Evolutionary conservation across 2,329 filamentous ascomycete genomes (phyloP), one percentile per base, ranked within the genome.

Genomic region (Botrytis fabae): DNA sequence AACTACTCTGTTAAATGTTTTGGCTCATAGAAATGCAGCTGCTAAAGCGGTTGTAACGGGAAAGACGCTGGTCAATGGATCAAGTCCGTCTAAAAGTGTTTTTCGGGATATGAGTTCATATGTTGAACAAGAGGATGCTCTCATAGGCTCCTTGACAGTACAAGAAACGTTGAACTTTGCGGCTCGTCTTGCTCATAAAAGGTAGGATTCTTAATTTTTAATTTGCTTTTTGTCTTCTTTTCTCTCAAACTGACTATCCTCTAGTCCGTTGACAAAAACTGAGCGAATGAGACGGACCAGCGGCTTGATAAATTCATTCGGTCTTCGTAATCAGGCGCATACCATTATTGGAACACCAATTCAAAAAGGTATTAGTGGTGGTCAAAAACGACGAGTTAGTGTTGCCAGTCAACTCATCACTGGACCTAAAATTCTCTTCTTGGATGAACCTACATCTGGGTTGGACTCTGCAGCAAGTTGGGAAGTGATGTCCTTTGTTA

Each of bases 371-470:
- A 90, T 97, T 73, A 93, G 91, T 75, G 94, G 94, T 66, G 94
- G 93, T 1, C 93, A 97, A 83, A 97, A 96, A 84, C 87, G 93
- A 57, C 87, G 94, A 69, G 86, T 95, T 12, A 92, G 92, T 76
- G 90, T 97, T 8, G 93, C 93, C 1, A 92, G 91, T 75, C 92
- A 94, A 79, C 86, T 97, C 51, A 92, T 97, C 78, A 95, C 93
- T 1, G 90, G 87, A 73, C 93, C 82, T 60, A 81, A 76, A 51
- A 35, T 73, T 12, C 81, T 97, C 38, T 96, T 97, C 79, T 83
- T 97, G 46, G 93, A 97, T 79, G 95, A 98, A 82, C 95, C 95
- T 0, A 97, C 93, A 0, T 94, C 91, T 76, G 94, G 94, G 14
- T 84, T 97, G 16, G 94, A 97, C 81, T 95, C 92, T 12, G 90